Conservation (phyloP, 2,329 filamentous ascomycete species). For the Ceratocystis ficicola region DNA sequence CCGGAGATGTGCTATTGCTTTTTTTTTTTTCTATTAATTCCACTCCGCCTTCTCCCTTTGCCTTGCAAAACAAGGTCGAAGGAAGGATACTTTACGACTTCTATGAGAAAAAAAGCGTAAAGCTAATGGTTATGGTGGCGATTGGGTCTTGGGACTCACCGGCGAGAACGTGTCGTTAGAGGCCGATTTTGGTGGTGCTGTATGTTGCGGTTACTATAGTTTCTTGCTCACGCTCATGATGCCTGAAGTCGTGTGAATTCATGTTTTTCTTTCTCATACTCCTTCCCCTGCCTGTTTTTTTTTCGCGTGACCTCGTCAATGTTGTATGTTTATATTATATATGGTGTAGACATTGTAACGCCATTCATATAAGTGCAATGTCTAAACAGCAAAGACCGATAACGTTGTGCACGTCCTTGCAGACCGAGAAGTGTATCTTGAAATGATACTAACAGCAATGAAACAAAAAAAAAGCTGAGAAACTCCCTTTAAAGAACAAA, state of each 20-base stretch:
- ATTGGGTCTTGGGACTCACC: neutral
- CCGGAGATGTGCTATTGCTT: slow-evolving; percentile 15
- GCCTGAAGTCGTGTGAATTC: neutral
- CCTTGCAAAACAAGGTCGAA: too few relatives aligned
- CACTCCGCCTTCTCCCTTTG: neutral
- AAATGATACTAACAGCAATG: slow-evolving; percentile 3
- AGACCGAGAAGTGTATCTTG: neutral
- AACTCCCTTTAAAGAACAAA: slow-evolving; percentile 2
- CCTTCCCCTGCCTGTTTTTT: slow-evolving; percentile 12
- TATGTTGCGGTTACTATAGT: slow-evolving; percentile 4
- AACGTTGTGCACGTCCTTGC: neutral
- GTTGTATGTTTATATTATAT: slow-evolving; percentile 5
- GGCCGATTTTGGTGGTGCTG: neutral
- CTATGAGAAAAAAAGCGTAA: neutral
- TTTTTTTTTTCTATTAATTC: slow-evolving; percentile 18
- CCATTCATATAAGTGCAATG: neutral
- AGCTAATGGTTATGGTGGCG: neutral
- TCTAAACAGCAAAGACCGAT: neutral
- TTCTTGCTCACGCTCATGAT: slow-evolving; percentile 5
- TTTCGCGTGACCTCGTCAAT: slow-evolving; percentile 17
- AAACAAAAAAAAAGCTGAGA: neutral
- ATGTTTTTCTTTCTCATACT: slow-evolving; percentile 9
- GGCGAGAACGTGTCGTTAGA: neutral
- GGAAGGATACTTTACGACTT: too few relatives aligned
- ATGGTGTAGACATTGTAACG: slow-evolving; percentile 7